Evolutionary conservation across 2,329 filamentous ascomycete genomes (phyloP).

Genomic region (Aureobasidium uvarum): DNA sequence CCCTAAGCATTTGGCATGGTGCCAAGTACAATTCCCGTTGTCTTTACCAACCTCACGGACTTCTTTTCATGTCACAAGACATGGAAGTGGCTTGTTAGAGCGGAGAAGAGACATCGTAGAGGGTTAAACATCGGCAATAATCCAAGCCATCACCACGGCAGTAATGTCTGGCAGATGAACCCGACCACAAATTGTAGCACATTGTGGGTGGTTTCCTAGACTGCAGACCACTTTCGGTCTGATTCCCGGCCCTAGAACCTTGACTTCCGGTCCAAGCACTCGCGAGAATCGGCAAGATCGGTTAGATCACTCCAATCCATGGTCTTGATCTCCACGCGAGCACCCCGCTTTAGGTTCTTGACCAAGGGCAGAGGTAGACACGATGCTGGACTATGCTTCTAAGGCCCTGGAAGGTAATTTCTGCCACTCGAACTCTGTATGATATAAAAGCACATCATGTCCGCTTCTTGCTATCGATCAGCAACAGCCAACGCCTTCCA

Average conservation of each 20-base stretch:
- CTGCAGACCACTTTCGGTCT: neutral
- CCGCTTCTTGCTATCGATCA: slow-evolving; percentile 3
- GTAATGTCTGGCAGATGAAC: slow-evolving; percentile 1
- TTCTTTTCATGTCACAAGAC: slow-evolving; percentile 7
- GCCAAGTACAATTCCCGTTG: slow-evolving; percentile 15
- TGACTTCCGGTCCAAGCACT: neutral
- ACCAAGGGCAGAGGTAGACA: neutral
- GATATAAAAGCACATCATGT: neutral
- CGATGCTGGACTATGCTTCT: slow-evolving; percentile 3
- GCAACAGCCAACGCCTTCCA: slow-evolving; percentile 4
- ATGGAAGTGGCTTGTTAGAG: neutral
- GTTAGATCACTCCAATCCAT: neutral
- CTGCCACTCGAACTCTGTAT: neutral
- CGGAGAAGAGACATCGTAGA: neutral
- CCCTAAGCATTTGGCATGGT: slow-evolving; percentile 10
- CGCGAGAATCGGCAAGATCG: neutral
- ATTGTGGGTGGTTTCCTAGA: neutral
- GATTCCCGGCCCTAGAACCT: neutral
- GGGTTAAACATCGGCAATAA: neutral
- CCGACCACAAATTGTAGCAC: neutral
- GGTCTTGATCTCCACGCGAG: slow-evolving; percentile 9
- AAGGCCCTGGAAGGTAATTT: neutral
- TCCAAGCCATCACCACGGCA: neutral
- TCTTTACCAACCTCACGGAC: slow-evolving; percentile 18
- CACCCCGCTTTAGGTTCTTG: slow-evolving; percentile 13